phyloP scores from a whole-genome alignment of 1,139 yeast genomes.

The Taiozyma onychis region DNA sequence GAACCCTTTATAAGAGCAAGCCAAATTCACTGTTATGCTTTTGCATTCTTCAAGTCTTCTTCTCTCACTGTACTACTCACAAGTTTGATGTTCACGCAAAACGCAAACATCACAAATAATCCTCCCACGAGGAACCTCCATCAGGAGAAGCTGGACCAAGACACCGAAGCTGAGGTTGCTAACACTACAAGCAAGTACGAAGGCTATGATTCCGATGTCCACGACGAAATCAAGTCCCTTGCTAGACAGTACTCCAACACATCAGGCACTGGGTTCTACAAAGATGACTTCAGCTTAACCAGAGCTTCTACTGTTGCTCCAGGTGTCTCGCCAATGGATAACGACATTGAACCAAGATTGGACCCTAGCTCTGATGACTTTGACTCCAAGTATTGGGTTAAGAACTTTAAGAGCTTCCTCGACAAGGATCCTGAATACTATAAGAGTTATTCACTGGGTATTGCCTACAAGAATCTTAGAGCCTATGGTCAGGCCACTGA shows the following conservation, averaged over 20 bases:
- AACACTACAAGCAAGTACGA: background rate
- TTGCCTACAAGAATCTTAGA: constrained; percentile 60
- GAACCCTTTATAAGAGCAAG: no score
- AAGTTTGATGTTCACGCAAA: background rate
- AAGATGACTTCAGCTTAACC: constrained; percentile 6
- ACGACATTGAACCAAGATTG: constrained; percentile 39
- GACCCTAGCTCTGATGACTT: constrained; percentile 58
- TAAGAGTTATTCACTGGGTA: constrained; percentile 59
- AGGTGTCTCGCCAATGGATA: constrained; percentile 25
- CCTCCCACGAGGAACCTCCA: background rate
- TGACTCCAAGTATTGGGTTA: constrained; percentile 64
- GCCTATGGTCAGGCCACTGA: constrained; percentile 76
- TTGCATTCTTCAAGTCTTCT: no score
- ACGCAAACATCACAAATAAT: background rate
- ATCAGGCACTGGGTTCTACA: background rate
- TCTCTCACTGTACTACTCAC: no score
- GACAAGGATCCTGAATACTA: constrained; percentile 59
- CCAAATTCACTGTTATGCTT: no score
- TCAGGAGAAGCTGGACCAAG: background rate
- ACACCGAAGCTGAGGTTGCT: background rate
- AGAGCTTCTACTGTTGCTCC: constrained; percentile 21
- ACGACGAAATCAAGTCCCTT: constrained; percentile 2
- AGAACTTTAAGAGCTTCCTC: constrained; percentile 53
- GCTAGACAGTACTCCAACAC: constrained; percentile 4
- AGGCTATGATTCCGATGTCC: constrained; percentile 2